Conservation (phyloP, 306 rosid genomes). For the Chamaecrista fasciculata region DNA sequence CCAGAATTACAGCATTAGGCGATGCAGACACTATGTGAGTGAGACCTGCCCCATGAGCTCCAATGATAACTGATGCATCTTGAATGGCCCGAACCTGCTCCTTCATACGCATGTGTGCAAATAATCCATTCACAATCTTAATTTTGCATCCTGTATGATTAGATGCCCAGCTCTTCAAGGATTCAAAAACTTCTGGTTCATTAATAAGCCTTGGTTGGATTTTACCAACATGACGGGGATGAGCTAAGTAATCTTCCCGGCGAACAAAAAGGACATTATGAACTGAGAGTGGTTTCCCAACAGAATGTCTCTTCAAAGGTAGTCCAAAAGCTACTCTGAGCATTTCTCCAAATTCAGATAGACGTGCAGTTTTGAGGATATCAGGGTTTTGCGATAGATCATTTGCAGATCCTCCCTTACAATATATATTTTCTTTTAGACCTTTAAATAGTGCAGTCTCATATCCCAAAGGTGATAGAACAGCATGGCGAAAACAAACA, state of each 20-base stretch:
- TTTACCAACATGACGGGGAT: conserved; percentile 87
- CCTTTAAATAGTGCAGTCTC: conserved; percentile 83
- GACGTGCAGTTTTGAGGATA: conserved; percentile 64
- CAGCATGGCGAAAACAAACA: conserved; percentile 83
- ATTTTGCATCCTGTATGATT: conserved; percentile 57
- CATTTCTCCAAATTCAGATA: conserved; percentile 94
- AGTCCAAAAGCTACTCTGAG: conserved; percentile 68
- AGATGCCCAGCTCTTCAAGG: conserved; percentile 63
- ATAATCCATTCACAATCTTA: conserved; percentile 81
- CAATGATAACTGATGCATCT: conserved; percentile 88
- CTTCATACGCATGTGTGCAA: conserved; percentile 90
- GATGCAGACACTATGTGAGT: conserved; percentile 82
- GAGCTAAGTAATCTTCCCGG: conserved; percentile 90
- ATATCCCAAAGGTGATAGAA: conserved; percentile 85
- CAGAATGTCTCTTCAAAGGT: conserved; percentile 42
- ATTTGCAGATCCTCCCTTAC: conserved; percentile 64
- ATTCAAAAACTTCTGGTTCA: conserved; percentile 67
- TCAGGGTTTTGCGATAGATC: conserved; percentile 77
- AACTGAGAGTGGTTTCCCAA: conserved; percentile 42
- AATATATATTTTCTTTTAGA: conserved; percentile 53
- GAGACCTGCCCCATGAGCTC: conserved; percentile 95
- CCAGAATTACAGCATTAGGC: conserved; percentile 77
- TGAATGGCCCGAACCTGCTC: conserved; percentile 88
- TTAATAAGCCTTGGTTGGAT: conserved; percentile 78
- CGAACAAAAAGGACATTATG: conserved; percentile 80